Evolutionary conservation across 345 rosid genomes (phyloP).

Genomic region (Limnanthes douglasii): DNA sequence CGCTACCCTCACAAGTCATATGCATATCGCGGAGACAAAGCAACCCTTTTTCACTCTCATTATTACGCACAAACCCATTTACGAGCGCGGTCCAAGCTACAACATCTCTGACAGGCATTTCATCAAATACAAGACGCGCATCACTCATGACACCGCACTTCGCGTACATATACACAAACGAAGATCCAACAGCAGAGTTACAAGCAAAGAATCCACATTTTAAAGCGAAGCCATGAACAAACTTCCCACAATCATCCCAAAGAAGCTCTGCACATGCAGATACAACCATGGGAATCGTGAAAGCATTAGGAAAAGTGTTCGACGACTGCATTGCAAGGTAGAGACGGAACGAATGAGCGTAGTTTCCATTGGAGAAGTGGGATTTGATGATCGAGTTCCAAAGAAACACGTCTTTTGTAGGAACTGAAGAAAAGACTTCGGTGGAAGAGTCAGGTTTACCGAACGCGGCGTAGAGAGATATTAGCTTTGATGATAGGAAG

Average conservation of each 20-base stretch:
- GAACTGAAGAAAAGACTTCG: constrained; percentile 21
- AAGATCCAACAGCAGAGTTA: constrained; percentile 36
- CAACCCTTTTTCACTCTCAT: constrained; percentile 38
- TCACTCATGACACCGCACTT: constrained; percentile 29
- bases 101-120: constrained; percentile 44
- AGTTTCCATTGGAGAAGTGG: constrained; percentile 41
- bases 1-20: constrained; percentile 16
- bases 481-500: constrained; percentile 47
- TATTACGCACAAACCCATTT: constrained; percentile 47
- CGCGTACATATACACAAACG: constrained; percentile 38
- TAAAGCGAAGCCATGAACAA: constrained; percentile 28
- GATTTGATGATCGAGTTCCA: constrained; percentile 66
- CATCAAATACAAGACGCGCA: constrained; percentile 37
- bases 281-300: constrained; percentile 52
- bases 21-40: constrained; percentile 36
- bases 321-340: constrained; percentile 28
- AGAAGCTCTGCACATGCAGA: constrained; percentile 43
- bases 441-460: constrained; percentile 16
- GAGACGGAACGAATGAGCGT: constrained; percentile 19
- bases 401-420: constrained; percentile 34
- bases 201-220: constrained; percentile 29
- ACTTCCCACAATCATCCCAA: constrained; percentile 21
- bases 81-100: constrained; percentile 58
- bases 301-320: constrained; percentile 19
- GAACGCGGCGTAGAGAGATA: constrained; percentile 33